These are phyloP conservation scores for Saturnispora ahearnii DNA, from an alignment of 805 yeast species.

Conservation along the genomic window DNA sequence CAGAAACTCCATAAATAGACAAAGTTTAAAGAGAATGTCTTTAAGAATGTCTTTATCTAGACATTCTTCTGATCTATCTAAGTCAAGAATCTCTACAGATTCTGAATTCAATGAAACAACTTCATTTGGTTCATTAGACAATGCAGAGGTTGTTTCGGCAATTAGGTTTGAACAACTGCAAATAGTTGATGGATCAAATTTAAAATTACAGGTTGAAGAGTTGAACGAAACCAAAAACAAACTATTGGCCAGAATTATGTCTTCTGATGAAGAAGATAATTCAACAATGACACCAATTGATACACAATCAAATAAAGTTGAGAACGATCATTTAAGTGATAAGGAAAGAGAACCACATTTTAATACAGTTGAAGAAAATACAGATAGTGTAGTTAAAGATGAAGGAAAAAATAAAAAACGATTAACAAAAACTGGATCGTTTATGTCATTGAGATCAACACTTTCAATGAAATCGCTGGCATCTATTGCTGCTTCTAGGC, in stretches of 20 bases:
- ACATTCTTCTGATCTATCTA: background rate
- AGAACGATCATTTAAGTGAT: background rate
- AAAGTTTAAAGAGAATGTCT: background rate
- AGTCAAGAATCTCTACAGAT: background rate
- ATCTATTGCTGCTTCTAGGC: background rate
- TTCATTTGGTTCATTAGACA: background rate
- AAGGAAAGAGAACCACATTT: too few relatives aligned
- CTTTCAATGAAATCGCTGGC: background rate
- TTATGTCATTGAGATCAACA: background rate
- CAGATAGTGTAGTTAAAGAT: background rate
- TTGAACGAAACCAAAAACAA: background rate
- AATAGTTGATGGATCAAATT: background rate
- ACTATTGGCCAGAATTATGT: background rate
- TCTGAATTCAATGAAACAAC: background rate
- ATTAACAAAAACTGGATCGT: background rate
- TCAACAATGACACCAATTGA: background rate
- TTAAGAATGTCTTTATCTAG: background rate
- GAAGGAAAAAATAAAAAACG: background rate
- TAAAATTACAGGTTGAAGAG: background rate
- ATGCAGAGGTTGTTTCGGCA: background rate
- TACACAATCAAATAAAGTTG: background rate
- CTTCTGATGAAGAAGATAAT: background rate
- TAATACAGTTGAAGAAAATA: background rate
- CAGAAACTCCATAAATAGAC: background rate
- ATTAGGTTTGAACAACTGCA: background rate